Base-by-base conservation (phyloP, 768 basidiomycete genomes). In the Cyclocybe cylindracea region DNA sequence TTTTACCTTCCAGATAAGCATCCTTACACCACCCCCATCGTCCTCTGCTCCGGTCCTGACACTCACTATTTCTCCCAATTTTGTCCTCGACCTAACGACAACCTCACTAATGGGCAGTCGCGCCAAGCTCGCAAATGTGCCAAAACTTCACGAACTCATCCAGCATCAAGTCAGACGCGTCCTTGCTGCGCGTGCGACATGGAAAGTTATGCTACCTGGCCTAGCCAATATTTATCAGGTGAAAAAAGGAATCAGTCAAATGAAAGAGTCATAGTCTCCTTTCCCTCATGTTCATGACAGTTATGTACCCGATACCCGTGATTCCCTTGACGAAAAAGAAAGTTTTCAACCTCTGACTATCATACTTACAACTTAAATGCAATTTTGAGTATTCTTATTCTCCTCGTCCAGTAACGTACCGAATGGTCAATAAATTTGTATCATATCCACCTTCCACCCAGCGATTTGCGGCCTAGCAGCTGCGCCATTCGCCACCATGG, bases 141-240 rank as follows among this genome's bases (percentile, higher is more conserved):
- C 97, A 19, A 99, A 99, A 69, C 76, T 98, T 11, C 95, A 98
- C 59, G 95, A 99, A n/a, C n/a, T 99, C 45, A 92, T 99, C 45
- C 82, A 91, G 56, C 82, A 87, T 57, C 90, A 96, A 68, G 81
- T 97, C 0, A 79, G 90, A 37, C 79, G 80, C 42, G 75, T 83
- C 14, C 73, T 89, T 46, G 78, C 82, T 43, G 63, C 78, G 19
- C 71, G 77, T 51, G 84, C 81, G 19, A 82, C 80, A 9, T 89
- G 87, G 85, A 84, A 80, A 55, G 65, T 93, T 31, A 74, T 75
- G 2, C 71, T n/a, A 4, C 90, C 90, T 34, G 87, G 86, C 29
- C 67, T 92, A 36, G 67, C 76, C 36, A 75, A 62, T 48, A 62
- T 68, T 9, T 58, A 63, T 1, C 66, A 71, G 39, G n/a, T n/a